Evolutionary conservation across 768 basidiomycete species (phyloP), one percentile per base, ranked within the genome.

Genomic region (Kwoniella newhampshirensis): DNA sequence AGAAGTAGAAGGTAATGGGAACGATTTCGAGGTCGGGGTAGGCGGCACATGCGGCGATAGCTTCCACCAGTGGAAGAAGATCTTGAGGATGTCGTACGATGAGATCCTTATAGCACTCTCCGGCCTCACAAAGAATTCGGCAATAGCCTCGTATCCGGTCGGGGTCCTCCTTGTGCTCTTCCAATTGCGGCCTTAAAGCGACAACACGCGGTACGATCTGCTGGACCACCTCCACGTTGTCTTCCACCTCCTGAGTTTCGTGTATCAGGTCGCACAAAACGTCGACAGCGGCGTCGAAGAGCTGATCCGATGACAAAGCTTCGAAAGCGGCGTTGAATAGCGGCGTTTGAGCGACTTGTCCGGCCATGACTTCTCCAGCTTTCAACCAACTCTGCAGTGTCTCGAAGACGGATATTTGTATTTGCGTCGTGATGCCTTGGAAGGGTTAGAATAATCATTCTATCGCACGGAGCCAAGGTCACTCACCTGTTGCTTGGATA

Each of bases 1-100:
- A 99, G 81, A 99, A 98, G 26, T 87, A 86, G 80, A 98, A 97
- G 11, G 96, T 98, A 76, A 98, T 93, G 3, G 88, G 89, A 26
- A 96, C 93, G 70, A 98, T 88, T 71, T 98, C 96, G 55, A 98
- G 86, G 73, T 97, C 91, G 15, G 83, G 83, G 78, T 89, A 94
- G 1, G 89, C 89, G 13, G 96, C 87, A 71, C 94, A 98, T 69
- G 87, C 84, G 8, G 88, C 88, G 64, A 99, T 93, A 21, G 91
- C 93, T 67, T 94, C 87, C 20, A 99, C 90, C 63, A 99, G 85
- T 0, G 94, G 91, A 77, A 91, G 89, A 78, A 98, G 96, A 0
- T 88, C 87, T 59, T 91, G 87, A 7, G 88, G 85, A 73, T 98
- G 93, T 62, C 88, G 87, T 21, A 94, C 79, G 57, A 99, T 82